These are phyloP conservation scores for Fusarium coffeatum DNA, from an alignment of 2,329 filamentous ascomycete species.

Conservation along the genomic window DNA sequence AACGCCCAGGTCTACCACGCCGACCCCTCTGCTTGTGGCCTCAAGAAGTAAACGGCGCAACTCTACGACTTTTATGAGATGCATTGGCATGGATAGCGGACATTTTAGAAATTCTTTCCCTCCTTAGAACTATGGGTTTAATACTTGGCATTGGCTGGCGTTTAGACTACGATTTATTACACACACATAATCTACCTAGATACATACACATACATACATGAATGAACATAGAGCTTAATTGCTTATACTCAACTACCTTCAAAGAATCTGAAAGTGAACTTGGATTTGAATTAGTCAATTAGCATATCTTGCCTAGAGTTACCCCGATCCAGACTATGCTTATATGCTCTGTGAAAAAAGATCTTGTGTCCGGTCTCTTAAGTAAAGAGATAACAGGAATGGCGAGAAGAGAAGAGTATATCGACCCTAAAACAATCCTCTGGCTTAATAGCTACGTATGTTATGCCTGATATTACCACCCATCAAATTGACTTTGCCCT, in stretches of 20 bases:
- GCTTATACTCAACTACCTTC: background rate
- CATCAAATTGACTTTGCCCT: background rate
- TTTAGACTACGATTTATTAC: conserved; percentile 39
- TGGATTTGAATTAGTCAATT: background rate
- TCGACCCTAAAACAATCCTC: background rate
- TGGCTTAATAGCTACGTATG: background rate
- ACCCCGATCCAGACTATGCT: background rate
- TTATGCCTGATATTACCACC: background rate
- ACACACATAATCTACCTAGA: conserved; percentile 40
- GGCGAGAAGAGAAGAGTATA: background rate
- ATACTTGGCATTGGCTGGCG: conserved; percentile 44
- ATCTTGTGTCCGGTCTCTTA: background rate
- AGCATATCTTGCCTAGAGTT: background rate
- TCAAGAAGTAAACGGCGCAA: conserved; percentile 44
- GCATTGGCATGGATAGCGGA: conserved; percentile 15
- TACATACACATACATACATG: conserved; percentile 32
- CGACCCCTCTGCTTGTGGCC: conserved; percentile 56
- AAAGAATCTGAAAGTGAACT: background rate
- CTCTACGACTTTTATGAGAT: conserved; percentile 30
- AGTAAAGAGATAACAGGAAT: background rate
- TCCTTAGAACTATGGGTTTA: conserved; percentile 43
- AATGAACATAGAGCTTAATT: conserved; percentile 33
- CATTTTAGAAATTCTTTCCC: conserved; percentile 30
- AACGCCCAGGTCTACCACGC: conserved; percentile 62
- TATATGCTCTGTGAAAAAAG: too few relatives aligned